phyloP scores from a whole-genome alignment of 2,329 filamentous ascomycete genomes.

The Aspergillus unguis region DNA sequence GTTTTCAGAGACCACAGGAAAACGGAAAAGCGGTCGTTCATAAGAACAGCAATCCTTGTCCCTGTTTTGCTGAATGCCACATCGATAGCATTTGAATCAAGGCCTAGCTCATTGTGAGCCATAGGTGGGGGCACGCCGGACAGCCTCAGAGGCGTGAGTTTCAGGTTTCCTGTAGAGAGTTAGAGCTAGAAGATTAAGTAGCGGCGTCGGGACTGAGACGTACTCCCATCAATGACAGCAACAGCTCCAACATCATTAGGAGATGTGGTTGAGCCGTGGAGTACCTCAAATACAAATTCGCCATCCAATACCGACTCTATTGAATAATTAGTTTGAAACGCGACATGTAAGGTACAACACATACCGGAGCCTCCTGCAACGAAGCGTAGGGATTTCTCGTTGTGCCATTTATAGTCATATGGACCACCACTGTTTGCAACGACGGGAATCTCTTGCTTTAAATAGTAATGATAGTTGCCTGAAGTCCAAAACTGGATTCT shows the following conservation, averaged over 20 bases:
- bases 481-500: constrained; percentile 92
- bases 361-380: constrained; percentile 53
- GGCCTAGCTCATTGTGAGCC: constrained; percentile 70
- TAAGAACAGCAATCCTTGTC: constrained; percentile 67
- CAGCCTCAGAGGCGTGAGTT: constrained; percentile 78
- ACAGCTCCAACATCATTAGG: constrained; percentile 77
- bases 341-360: constrained; percentile 8
- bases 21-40: constrained; percentile 62
- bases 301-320: constrained; percentile 53
- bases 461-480: constrained; percentile 96
- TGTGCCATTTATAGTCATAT: constrained; percentile 65
- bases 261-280: constrained; percentile 65
- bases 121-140: constrained; percentile 92
- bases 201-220: constrained; percentile 23
- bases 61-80: constrained; percentile 68
- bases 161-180: constrained; percentile 55
- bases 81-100: constrained; percentile 65
- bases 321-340: constrained; percentile 6
- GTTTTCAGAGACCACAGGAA: constrained; percentile 64
- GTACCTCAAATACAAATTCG: constrained; percentile 66
- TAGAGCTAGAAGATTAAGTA: constrained; percentile 7
- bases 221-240: constrained; percentile 77
- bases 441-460: constrained; percentile 79
- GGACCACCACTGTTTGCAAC: constrained; percentile 24
- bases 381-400: constrained; percentile 74